phyloP scores from a whole-genome alignment of 306 rosid genomes.

The Cucurbita moschata region DNA sequence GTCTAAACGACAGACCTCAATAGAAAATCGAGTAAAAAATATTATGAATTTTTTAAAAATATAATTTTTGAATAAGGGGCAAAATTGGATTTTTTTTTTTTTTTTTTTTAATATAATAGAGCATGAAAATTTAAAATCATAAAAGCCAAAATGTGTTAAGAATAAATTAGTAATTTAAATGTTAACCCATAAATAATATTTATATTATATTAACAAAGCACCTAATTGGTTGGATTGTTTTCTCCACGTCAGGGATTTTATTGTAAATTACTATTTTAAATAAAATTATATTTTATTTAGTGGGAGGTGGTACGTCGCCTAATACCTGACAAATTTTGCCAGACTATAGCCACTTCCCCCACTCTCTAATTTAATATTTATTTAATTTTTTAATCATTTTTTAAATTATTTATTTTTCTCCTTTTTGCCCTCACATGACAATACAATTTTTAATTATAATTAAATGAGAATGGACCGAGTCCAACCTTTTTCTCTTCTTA shows the following conservation, averaged over 20 bases:
- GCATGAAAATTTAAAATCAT: too few relatives aligned
- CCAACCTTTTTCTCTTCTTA: not conserved
- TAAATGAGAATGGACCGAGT: not conserved
- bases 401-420: not conserved
- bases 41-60: too few relatives aligned
- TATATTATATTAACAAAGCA: not conserved
- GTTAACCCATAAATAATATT: not conserved
- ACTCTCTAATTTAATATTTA: not conserved
- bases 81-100: too few relatives aligned
- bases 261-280: too few relatives aligned
- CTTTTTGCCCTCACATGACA: not conserved
- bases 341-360: conserved; percentile 17
- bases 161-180: not conserved
- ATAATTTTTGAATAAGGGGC: too few relatives aligned
- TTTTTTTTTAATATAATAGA: too few relatives aligned
- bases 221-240: not conserved
- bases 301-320: conserved; percentile 4
- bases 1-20: too few relatives aligned
- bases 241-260: not conserved
- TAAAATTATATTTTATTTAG: not conserved
- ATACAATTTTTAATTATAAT: not conserved
- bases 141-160: too few relatives aligned
- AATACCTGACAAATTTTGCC: conserved; percentile 37
- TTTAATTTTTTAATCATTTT: not conserved
- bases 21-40: too few relatives aligned